A percentile compares a stretch with the other conserved stretches of the same genome.
These are phyloP conservation scores for Clonostachys sp. DNA, from an alignment of 2,329 filamentous ascomycete species.

Conservation along the genomic window DNA sequence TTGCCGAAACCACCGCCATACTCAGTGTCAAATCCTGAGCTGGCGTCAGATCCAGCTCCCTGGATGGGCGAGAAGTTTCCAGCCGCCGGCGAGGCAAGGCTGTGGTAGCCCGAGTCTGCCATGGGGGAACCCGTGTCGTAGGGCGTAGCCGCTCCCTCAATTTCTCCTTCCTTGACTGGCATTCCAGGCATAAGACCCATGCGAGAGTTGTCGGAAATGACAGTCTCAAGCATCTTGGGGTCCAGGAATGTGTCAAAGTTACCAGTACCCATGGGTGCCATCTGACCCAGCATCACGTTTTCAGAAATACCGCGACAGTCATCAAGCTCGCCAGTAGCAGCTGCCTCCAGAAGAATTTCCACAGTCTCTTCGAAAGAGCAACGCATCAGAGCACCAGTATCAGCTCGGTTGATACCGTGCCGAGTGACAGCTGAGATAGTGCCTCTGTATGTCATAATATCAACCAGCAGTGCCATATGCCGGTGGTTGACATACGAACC, in stretches of 20 bases:
- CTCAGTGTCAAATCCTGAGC: constrained; percentile 60
- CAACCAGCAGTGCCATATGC: constrained; percentile 89
- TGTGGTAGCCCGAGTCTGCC: constrained; percentile 63
- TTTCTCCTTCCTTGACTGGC: constrained; percentile 67
- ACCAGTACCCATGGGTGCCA: constrained; percentile 95
- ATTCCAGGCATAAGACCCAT: constrained; percentile 79
- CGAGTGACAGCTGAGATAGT: constrained; percentile 94
- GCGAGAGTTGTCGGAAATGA: constrained; percentile 86
- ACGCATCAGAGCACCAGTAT: constrained; percentile 97
- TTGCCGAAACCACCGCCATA: constrained; percentile 50
- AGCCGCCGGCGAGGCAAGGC: constrained; percentile 57
- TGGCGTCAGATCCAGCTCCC: constrained; percentile 66
- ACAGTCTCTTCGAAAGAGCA: constrained; percentile 99
- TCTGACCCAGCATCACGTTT: constrained; percentile 96
- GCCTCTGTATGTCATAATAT: constrained; percentile 96
- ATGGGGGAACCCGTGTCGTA: constrained; percentile 87
- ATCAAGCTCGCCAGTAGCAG: constrained; percentile 89
- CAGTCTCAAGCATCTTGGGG: constrained; percentile 91
- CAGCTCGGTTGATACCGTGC: constrained; percentile 96
- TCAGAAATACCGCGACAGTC: constrained; percentile 98
- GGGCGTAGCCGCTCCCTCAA: constrained; percentile 84
- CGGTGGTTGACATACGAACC: constrained; percentile 99
- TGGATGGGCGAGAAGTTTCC: constrained; percentile 76
- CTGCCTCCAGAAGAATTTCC: constrained; percentile 94
- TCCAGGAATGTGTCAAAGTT: constrained; percentile 94